Percentiles rank a stretch among this genome's conserved stretches.
These are phyloP conservation scores for Cyclaneusma minus DNA, from an alignment of 2,329 filamentous ascomycete genomes.

Conservation along the genomic window DNA sequence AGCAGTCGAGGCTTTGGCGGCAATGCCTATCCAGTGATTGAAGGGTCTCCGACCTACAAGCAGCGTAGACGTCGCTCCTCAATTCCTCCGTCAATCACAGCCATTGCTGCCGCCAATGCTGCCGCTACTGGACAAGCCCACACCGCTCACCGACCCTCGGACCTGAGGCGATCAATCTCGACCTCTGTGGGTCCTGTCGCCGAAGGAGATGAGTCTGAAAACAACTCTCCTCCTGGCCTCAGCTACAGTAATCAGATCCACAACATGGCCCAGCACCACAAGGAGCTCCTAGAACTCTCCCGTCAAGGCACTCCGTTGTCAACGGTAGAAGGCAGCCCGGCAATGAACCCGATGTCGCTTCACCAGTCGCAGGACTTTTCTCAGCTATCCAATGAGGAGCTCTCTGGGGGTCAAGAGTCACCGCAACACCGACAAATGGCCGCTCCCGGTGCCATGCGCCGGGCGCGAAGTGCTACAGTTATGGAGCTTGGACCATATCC, in stretches of 20 bases:
- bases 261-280: slow-evolving; percentile 52
- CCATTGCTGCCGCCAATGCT: slow-evolving; percentile 49
- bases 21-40: slow-evolving; percentile 89
- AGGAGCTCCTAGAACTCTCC: slow-evolving; percentile 70
- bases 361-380: slow-evolving; percentile 57
- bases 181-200: slow-evolving; percentile 68
- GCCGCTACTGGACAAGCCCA: slow-evolving; percentile 34
- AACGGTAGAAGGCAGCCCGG: slow-evolving; percentile 68
- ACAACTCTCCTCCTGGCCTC: slow-evolving; percentile 66
- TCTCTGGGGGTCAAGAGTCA: slow-evolving; percentile 38
- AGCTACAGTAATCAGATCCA: slow-evolving; percentile 57
- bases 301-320: slow-evolving; percentile 83
- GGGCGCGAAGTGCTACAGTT: slow-evolving; percentile 85
- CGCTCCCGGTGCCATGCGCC: slow-evolving; percentile 63
- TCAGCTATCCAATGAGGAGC: slow-evolving; percentile 46
- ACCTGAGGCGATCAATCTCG: slow-evolving; percentile 82
- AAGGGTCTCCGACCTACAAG: slow-evolving; percentile 98
- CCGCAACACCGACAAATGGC: slow-evolving; percentile 51
- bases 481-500: slow-evolving; percentile 95
- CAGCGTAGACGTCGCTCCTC: slow-evolving; percentile 88
- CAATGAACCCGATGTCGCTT: slow-evolving; percentile 53
- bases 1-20: slow-evolving; percentile 50
- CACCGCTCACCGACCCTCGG: slow-evolving; percentile 65
- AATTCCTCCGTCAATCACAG: slow-evolving; percentile 63
- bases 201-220: slow-evolving; percentile 63